phyloP scores from a whole-genome alignment of 2,329 filamentous ascomycete genomes.

The Pestalotiopsis fici region DNA sequence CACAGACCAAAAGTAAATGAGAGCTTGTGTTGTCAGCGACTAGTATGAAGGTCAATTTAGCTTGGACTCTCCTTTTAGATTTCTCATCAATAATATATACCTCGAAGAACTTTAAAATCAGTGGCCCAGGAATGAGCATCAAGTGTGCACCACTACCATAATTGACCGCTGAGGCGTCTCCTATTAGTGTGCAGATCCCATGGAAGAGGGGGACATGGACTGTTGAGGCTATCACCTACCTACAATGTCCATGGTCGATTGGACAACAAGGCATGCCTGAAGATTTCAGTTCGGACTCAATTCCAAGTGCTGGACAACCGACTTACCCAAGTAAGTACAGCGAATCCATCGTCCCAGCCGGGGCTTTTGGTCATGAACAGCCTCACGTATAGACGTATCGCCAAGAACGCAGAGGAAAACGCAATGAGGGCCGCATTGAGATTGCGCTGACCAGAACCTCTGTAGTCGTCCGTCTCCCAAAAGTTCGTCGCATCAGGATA shows the following conservation, averaged over 20 bases:
- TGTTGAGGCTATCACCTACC: neutral
- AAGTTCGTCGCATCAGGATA: neutral
- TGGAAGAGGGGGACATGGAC: neutral
- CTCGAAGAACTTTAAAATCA: constrained; percentile 11
- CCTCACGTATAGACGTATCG: neutral
- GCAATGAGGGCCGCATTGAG: neutral
- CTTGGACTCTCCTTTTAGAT: too few relatives aligned
- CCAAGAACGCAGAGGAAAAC: neutral
- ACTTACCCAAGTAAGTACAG: neutral
- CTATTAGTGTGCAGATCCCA: neutral
- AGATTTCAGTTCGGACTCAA: neutral
- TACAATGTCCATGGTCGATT: neutral
- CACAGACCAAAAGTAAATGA: constrained; percentile 30
- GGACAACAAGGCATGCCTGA: neutral
- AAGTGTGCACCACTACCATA: neutral
- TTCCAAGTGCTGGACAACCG: too few relatives aligned
- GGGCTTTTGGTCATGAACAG: neutral
- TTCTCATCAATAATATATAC: constrained; percentile 9
- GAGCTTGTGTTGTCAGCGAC: constrained; percentile 17
- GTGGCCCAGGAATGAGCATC: neutral
- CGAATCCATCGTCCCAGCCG: neutral
- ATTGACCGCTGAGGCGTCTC: neutral
- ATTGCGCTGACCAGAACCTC: neutral
- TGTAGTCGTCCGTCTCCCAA: neutral
- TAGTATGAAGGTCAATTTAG: neutral